These are phyloP conservation scores for Zygnema circumcarinatum DNA, from an alignment of 139 green algal genomes.

Conservation along the genomic window DNA sequence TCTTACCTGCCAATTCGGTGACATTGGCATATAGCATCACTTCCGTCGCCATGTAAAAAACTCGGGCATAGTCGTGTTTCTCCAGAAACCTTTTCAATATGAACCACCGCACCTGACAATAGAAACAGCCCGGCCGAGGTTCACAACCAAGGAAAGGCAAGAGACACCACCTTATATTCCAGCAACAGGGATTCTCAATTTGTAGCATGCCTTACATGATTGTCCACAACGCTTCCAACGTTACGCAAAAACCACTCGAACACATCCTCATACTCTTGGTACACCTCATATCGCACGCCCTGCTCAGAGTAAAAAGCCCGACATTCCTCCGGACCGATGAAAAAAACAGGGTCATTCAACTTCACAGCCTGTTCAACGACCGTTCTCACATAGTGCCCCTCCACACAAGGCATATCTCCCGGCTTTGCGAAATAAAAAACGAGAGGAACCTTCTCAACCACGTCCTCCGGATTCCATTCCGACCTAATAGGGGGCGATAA, in stretches of 20 bases:
- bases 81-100: constrained; percentile 26
- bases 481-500: not conserved
- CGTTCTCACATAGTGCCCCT: constrained; percentile 1
- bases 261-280: constrained; percentile 46
- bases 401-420: constrained; percentile 5
- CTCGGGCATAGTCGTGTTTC: constrained; percentile 30
- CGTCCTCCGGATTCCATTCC: constrained; percentile 10
- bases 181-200: too few relatives aligned
- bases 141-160: too few relatives aligned
- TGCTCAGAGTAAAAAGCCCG: constrained; percentile 17
- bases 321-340: constrained; percentile 38
- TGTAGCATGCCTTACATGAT: constrained; percentile 34
- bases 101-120: constrained; percentile 23
- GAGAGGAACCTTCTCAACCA: constrained; percentile 21
- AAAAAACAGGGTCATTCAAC: constrained; percentile 18
- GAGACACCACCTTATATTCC: too few relatives aligned
- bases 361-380: constrained; percentile 12
- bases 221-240: not conserved
- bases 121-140: too few relatives aligned
- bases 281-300: constrained; percentile 26
- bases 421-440: constrained; percentile 35
- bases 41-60: constrained; percentile 20
- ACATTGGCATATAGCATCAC: constrained; percentile 37
- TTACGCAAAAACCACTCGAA: constrained; percentile 46
- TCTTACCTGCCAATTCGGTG: constrained; percentile 16